These are phyloP conservation scores for Liquidambar formosana DNA, from an alignment of 164 flowering plant genomes.

Conservation along the genomic window DNA sequence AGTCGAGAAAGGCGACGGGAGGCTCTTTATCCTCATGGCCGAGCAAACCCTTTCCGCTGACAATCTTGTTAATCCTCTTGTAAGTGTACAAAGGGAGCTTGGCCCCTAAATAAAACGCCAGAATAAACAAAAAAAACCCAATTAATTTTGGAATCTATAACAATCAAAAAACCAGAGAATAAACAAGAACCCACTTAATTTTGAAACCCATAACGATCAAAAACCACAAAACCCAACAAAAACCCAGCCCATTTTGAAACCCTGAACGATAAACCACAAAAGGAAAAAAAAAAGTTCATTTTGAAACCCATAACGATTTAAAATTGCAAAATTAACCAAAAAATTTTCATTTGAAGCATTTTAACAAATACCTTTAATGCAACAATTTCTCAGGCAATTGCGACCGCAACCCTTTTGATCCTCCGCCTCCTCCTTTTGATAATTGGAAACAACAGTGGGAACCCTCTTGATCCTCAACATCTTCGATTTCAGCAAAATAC, in stretches of 20 bases:
- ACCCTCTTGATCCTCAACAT: conserved; percentile 74
- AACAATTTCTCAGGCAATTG: conserved; percentile 57
- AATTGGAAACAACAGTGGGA: conserved; percentile 69
- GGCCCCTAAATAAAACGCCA: conserved; percentile 40
- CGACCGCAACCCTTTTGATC: conserved; percentile 53
- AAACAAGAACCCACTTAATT: too few species aligned
- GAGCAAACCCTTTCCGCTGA: conserved; percentile 4
- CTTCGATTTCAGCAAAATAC: neutral
- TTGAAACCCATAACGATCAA: too few species aligned
- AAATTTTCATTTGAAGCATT: neutral
- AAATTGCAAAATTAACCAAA: neutral
- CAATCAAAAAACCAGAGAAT: neutral
- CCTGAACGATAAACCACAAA: too few species aligned
- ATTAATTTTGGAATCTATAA: neutral
- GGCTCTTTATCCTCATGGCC: conserved; percentile 16
- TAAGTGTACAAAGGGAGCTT: conserved; percentile 63
- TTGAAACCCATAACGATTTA: too few species aligned
- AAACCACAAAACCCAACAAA: too few species aligned
- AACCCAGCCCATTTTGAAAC: too few species aligned
- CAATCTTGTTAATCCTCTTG: conserved; percentile 34
- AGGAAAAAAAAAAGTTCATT: too few species aligned
- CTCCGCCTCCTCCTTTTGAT: conserved; percentile 54
- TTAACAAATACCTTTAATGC: conserved; percentile 54
- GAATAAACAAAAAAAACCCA: neutral
- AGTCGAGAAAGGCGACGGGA: conserved; percentile 43